Evolutionary conservation across 31 red algal species (phyloP), one percentile per base, ranked within the genome.

Genomic region (Bonnemaisonia californica): DNA sequence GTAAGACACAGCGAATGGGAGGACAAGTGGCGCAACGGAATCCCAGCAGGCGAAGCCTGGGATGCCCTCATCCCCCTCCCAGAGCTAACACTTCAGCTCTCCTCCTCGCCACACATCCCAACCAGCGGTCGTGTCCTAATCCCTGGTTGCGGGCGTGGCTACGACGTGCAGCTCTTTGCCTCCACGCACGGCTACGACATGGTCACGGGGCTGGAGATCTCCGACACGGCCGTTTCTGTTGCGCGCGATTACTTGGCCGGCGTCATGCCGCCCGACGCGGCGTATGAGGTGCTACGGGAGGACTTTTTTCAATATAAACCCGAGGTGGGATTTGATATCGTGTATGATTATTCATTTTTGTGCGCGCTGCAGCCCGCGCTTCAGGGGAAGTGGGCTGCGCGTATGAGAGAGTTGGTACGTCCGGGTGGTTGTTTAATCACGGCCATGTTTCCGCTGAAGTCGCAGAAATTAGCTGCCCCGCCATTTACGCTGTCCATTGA

Each of bases 131-230:
- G 56, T 4, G 94, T 80, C 8, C 59, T 96, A 3, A 74, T 96
- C 24, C 94, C 94, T 21, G 94, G 94, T 32, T 96, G 94, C 51
- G 94, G 94, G 9, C 71, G 88, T 23, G 94, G 94, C 8, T 96
- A 96, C 57, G 94, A 96, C 41, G 94, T 92, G 30, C 47, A 89
- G 38, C 26, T 57, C 2, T 62, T 95, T 37, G 89, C 74, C 11
- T 47, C 56, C 39, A 62, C 57, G 4, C 83, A 69, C 26, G 28
- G 35, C n/a, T 88, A 76, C 41, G 57, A 77, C 16, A 1, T 16
- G 47, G 88, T 91, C 16, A 55, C 69, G 9, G 91, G 85, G 35
- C 26, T 94, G 62, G 91, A 92, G 29, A 76, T 91, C 22, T 75
- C 86, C 22, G 16, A 64, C 5, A 87, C 66, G 1, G 83, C 45